Evolutionary conservation across 768 basidiomycete species (phyloP).

Genomic region (Calvatia gigantea): DNA sequence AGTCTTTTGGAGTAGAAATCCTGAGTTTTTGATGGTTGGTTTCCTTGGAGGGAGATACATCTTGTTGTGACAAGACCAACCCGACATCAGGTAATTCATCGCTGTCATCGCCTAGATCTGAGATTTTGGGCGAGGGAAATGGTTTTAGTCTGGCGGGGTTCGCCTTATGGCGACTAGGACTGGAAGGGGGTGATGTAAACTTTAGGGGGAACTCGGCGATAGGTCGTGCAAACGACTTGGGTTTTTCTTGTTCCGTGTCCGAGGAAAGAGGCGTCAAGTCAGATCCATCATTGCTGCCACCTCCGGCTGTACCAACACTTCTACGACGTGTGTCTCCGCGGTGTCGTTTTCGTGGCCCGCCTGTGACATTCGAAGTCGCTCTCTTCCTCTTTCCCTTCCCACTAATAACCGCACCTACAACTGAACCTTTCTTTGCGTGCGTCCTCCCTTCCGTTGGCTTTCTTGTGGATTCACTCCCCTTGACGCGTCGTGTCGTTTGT

Average conservation of each 20-base stretch:
- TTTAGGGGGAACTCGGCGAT: background rate
- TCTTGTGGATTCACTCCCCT: background rate
- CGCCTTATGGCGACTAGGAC: background rate
- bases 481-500: background rate
- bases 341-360: background rate
- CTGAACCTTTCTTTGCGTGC: background rate
- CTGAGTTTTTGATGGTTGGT: background rate
- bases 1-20: background rate
- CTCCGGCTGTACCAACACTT: background rate
- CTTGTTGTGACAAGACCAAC: slow-evolving; percentile 16
- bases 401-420: background rate
- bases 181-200: background rate
- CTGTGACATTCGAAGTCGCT: background rate
- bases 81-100: slow-evolving; percentile 47
- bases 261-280: slow-evolving; percentile 9
- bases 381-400: background rate
- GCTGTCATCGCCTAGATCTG: slow-evolving; percentile 6
- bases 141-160: background rate
- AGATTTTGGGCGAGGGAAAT: background rate
- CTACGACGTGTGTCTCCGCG: background rate
- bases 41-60: background rate
- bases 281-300: background rate
- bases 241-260: background rate
- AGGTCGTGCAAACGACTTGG: background rate
- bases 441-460: background rate